Percentiles rank a stretch among this genome's conserved stretches.
These are phyloP conservation scores for Fusarium secorum DNA, from an alignment of 2,329 filamentous ascomycete species.

Conservation along the genomic window DNA sequence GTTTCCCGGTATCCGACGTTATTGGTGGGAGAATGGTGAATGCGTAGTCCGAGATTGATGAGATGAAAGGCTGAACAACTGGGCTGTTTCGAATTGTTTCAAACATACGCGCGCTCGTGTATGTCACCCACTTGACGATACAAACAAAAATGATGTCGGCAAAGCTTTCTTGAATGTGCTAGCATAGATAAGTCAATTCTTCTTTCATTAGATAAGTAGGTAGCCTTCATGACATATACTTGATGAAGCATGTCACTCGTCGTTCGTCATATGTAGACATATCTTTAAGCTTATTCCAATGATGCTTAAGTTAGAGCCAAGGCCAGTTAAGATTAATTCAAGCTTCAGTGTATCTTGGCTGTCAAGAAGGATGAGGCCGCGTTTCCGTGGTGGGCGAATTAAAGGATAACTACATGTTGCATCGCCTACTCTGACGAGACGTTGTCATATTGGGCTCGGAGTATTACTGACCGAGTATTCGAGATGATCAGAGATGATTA, in stretches of 20 bases:
- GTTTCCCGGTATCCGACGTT: too few species aligned
- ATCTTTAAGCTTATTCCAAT: constrained; percentile 2
- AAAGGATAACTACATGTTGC: constrained; percentile 4
- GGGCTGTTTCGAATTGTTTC: neutral
- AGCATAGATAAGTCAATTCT: neutral
- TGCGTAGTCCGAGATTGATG: neutral
- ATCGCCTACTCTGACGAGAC: neutral
- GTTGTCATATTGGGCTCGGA: neutral
- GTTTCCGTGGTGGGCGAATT: constrained; percentile 7
- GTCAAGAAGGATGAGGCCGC: constrained; percentile 5
- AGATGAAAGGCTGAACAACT: neutral
- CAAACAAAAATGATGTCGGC: neutral
- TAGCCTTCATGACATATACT: neutral
- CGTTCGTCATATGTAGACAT: neutral
- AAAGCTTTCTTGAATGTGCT: neutral
- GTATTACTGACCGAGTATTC: neutral
- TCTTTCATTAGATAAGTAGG: neutral
- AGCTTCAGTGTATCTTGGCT: neutral
- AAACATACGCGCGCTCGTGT: neutral
- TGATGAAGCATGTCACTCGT: neutral
- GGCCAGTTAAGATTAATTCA: neutral
- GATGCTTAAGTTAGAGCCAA: constrained; percentile 1
- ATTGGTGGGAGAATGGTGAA: neutral
- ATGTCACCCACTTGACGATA: neutral
- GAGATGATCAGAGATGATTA: neutral